Conservation (phyloP, 2,329 filamentous ascomycete species). For the Xylariaceae sp. region DNA sequence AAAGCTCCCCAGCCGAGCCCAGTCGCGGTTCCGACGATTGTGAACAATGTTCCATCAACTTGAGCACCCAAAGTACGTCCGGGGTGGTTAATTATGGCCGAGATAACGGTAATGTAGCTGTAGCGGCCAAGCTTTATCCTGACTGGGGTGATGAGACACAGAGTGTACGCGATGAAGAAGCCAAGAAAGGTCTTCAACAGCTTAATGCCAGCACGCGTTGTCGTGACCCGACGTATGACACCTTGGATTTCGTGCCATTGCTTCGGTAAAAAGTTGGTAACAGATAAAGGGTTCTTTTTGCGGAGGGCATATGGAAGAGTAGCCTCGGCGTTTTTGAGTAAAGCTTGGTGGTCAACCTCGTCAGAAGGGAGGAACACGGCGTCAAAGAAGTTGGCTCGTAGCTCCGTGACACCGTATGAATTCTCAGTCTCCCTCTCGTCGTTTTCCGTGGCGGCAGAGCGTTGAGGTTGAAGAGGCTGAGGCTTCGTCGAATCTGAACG, state of each 20-base stretch:
- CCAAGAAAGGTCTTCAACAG: conserved; percentile 50
- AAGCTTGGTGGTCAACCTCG: conserved; percentile 32
- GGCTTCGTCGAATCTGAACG: conserved; percentile 12
- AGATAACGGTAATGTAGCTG: conserved; percentile 52
- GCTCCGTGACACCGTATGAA: conserved; percentile 39
- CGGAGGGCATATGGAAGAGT: conserved; percentile 44
- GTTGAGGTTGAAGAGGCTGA: conserved; percentile 6
- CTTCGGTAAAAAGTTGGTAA: conserved; percentile 41
- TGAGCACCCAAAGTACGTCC: conserved; percentile 53
- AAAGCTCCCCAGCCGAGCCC: conserved; percentile 53
- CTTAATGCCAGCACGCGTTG: conserved; percentile 47
- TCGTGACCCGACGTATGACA: conserved; percentile 37
- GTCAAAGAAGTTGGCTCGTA: conserved; percentile 45
- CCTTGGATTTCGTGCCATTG: conserved; percentile 41
- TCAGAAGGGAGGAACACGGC: conserved; percentile 42
- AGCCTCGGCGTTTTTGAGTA: conserved; percentile 36
- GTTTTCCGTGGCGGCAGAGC: conserved; percentile 11
- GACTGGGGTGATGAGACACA: conserved; percentile 48
- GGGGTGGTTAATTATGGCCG: conserved; percentile 54
- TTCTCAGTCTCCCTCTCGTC: conserved; percentile 31
- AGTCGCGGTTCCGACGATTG: conserved; percentile 47
- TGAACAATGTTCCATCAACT: conserved; percentile 50
- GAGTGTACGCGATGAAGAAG: conserved; percentile 52
- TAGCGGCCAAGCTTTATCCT: conserved; percentile 49
- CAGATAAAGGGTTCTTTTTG: conserved; percentile 42